Percentiles rank a stretch among this genome's conserved stretches.
Conservation (phyloP, 73 alveolate genomes). For the Blepharisma japonicum region DNA sequence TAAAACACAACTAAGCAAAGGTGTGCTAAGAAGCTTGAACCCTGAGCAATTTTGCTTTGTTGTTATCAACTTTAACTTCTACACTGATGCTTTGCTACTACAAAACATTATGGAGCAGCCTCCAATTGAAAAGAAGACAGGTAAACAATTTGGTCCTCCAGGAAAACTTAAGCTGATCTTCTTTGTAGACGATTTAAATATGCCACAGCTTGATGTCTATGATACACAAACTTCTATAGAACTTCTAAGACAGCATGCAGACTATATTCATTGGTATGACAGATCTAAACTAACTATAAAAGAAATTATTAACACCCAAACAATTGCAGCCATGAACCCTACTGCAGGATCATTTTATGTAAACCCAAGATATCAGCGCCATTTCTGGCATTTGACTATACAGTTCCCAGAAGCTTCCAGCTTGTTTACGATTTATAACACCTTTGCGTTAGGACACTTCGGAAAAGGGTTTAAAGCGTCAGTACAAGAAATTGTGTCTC, state of each 20-base stretch:
- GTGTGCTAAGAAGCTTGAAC: slow-evolving; percentile 89
- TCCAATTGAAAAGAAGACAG: slow-evolving; percentile 91
- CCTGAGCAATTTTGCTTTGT: slow-evolving; percentile 85
- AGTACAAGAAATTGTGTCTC: slow-evolving; percentile 90
- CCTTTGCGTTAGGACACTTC: slow-evolving; percentile 98
- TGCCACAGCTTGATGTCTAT: slow-evolving; percentile 99
- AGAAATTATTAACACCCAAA: slow-evolving; percentile 98
- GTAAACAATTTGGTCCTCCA: slow-evolving; percentile 99
- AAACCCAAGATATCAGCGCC: slow-evolving; percentile 99
- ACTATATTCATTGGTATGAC: slow-evolving; percentile 98
- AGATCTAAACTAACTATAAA: slow-evolving; percentile 93
- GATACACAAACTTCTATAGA: slow-evolving; percentile 99
- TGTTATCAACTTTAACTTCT: slow-evolving; percentile 97
- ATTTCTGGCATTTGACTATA: slow-evolving; percentile 97
- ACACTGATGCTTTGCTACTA: slow-evolving; percentile 98
- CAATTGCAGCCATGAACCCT: slow-evolving; percentile 99
- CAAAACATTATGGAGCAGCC: slow-evolving; percentile 91
- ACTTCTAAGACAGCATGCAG: slow-evolving; percentile 98
- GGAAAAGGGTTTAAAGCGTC: slow-evolving; percentile 88
- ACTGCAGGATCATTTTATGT: slow-evolving; percentile 99
- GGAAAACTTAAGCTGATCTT: slow-evolving; percentile 98
- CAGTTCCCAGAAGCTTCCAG: slow-evolving; percentile 97
- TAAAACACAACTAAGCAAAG: slow-evolving; percentile 97
- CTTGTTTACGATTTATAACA: slow-evolving; percentile 95
- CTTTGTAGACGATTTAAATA: slow-evolving; percentile 99